Base-by-base conservation (phyloP, 106 monocot species). In the Dendrobium nobile region DNA sequence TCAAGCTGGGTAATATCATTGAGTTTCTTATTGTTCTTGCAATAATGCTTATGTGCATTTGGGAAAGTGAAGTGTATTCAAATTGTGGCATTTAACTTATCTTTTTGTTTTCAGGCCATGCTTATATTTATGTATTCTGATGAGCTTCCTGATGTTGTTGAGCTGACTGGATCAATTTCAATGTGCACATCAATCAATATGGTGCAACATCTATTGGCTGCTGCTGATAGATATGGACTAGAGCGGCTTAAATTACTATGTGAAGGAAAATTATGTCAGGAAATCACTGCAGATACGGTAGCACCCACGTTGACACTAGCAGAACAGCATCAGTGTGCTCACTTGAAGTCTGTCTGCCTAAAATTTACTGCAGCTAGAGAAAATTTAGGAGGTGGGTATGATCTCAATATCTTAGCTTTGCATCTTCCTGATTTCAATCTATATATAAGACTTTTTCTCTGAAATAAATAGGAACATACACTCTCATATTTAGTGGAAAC, bases 241-340 rank as follows among this genome's bases (percentile, higher is more conserved):
- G 95, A 92, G 6, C 85, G 95, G 54, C 73, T 95, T 59, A 92
- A 89, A 54, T 22, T 87, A 68, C 45, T 95, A 81, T 95, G 95
- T 70, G 95, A 95, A 87, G 87, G 84, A 72, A 89, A 85, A 75
- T 80, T 95, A 65, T 92, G 88, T 67, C 83, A 87, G 77, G 86
- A 89, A 77, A 75, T 95, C 31, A 85, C 80, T 84, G 79, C 92
- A 70, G 91, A 90, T 67, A 95, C 91, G 54, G 92, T 92, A 56
- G 92, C 89, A 72, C 85, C 95, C 74, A 92, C 92, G n/a, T 82
- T 95, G 81, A 87, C 92, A 20, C 77, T 95, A n/a, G 95, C 95
- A 24, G 95, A 95, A 55, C 95, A 91, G 47, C 92, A 95, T 78
- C 87, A 92, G 9, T 95, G 95, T 82, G 79, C 77, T 67, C 87